Conservation (phyloP, 108 stramenopile genomes). For the Chaetoceros muelleri region DNA sequence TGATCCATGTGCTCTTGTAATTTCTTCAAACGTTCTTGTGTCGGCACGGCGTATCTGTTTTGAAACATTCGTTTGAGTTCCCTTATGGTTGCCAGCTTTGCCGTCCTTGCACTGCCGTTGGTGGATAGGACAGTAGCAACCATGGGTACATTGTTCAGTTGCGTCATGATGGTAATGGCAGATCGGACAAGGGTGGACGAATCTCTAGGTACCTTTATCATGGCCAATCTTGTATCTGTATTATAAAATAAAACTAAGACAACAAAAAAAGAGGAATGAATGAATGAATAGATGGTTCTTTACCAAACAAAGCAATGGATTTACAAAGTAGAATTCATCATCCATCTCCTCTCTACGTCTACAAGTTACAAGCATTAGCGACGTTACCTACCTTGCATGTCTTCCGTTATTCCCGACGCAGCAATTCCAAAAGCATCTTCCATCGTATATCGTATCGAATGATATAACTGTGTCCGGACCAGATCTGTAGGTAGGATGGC, state of each 20-base stretch:
- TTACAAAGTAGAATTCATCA: not conserved
- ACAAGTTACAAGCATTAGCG: not conserved
- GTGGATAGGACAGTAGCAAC: constrained; percentile 43
- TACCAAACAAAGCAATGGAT: not conserved
- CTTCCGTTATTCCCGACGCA: constrained; percentile 6
- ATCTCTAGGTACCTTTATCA: constrained; percentile 48
- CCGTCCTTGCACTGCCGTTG: constrained; percentile 54
- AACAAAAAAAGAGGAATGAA: not conserved
- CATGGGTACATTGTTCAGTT: constrained; percentile 17
- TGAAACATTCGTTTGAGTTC: constrained; percentile 15
- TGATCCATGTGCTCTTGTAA: no score
- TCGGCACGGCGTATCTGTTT: no score
- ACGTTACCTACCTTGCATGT: constrained; percentile 15
- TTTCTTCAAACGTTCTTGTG: no score
- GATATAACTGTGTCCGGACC: constrained; percentile 13
- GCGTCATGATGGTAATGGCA: constrained; percentile 29
- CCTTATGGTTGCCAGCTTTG: constrained; percentile 33
- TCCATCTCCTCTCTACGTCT: not conserved
- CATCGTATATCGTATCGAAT: constrained; percentile 9
- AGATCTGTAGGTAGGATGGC: no score
- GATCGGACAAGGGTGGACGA: constrained; percentile 28
- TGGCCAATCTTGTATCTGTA: constrained; percentile 25
- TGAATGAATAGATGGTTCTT: not conserved
- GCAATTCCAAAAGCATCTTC: constrained; percentile 13
- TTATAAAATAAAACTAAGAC: constrained; percentile 44